A percentile compares a stretch with the other conserved stretches of the same genome.
phyloP scores from a whole-genome alignment of 306 rosid species.

The Rosa chinensis region DNA sequence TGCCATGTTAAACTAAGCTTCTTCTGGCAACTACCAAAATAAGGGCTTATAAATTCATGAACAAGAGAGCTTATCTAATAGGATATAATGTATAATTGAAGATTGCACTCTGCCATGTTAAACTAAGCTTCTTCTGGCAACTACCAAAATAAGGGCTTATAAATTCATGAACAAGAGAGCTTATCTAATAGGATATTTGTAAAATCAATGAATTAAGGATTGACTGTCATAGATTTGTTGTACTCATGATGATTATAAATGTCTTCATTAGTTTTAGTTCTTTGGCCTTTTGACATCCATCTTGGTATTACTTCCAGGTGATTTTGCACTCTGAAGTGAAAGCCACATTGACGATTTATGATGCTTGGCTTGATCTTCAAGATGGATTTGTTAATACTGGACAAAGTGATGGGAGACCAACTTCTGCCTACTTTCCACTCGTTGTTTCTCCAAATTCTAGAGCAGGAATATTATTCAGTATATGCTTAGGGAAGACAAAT shows the following conservation, averaged over 20 bases:
- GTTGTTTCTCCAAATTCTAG: conserved; percentile 80
- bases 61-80: conserved; percentile 19
- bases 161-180: conserved; percentile 8
- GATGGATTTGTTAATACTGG: conserved; percentile 86
- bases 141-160: not conserved
- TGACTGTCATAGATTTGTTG: conserved; percentile 4
- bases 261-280: conserved; percentile 15
- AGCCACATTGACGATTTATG: conserved; percentile 74
- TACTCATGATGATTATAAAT: conserved; percentile 16
- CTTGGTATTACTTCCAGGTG: conserved; percentile 59
- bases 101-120: not conserved
- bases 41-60: not conserved
- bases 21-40: not conserved
- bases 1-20: not conserved
- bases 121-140: not conserved
- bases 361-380: conserved; percentile 99
- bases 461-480: conserved; percentile 85
- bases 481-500: conserved; percentile 65
- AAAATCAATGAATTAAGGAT: conserved; percentile 7
- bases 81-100: conserved; percentile 2
- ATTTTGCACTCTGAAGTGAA: conserved; percentile 90
- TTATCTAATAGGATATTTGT: conserved; percentile 8
- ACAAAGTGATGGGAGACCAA: conserved; percentile 66
- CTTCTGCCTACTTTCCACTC: conserved; percentile 76
- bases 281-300: conserved; percentile 24